These are phyloP conservation scores for Naegleria fowleri DNA, from an alignment of 208 protist species.

Conservation along the genomic window DNA sequence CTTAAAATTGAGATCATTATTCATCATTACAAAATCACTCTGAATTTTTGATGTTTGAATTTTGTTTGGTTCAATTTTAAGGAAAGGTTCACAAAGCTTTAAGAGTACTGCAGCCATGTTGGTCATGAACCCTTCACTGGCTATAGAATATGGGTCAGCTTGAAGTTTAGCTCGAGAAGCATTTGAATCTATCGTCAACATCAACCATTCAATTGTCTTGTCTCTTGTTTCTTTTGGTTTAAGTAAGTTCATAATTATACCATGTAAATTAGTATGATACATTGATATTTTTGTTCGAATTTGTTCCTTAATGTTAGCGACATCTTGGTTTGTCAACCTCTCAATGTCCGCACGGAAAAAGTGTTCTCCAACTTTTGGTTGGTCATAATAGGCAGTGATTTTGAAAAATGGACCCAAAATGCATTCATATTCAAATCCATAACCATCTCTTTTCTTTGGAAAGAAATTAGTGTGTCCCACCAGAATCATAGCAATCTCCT, in stretches of 20 bases:
- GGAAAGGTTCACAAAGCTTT: neutral
- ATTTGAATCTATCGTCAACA: neutral
- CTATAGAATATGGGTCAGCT: neutral
- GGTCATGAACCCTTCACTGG: constrained; percentile 23
- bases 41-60: neutral
- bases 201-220: neutral
- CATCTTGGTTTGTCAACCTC: neutral
- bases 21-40: neutral
- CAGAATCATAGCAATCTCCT: neutral
- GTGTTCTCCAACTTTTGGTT: constrained; percentile 18
- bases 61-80: neutral
- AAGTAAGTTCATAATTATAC: constrained; percentile 15
- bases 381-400: constrained; percentile 9
- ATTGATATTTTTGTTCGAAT: neutral
- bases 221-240: constrained; percentile 14
- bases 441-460: neutral
- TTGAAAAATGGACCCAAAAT: constrained; percentile 28
- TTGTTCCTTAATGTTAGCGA: neutral
- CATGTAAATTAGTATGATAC: neutral
- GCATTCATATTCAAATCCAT: neutral
- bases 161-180: neutral
- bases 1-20: neutral
- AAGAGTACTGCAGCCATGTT: constrained; percentile 21
- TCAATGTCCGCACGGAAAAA: neutral
- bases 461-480: neutral